A percentile compares a stretch with the other conserved stretches of the same genome.
Conservation (phyloP, 2,329 filamentous ascomycete genomes). For the Nemania bipapillata region DNA sequence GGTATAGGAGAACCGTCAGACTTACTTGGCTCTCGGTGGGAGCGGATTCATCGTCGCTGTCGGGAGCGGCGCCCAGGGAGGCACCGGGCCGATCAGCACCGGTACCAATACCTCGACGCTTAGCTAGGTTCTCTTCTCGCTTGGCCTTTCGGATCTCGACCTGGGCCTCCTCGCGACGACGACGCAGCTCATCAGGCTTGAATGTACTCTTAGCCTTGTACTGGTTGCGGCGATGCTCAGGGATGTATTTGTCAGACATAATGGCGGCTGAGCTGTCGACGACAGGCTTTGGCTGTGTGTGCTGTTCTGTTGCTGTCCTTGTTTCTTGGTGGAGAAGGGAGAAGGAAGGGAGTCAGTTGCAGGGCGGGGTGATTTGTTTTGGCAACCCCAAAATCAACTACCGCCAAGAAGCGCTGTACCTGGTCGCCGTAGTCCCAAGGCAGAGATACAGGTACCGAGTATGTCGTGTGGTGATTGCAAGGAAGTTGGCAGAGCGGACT, state of each 20-base stretch:
- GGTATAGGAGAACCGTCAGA: neutral
- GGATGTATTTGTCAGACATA: constrained; percentile 99
- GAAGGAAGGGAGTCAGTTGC: constrained; percentile 43
- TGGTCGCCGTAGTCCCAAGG: neutral
- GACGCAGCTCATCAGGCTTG: constrained; percentile 98
- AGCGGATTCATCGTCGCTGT: constrained; percentile 96
- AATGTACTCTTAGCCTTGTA: constrained; percentile 99
- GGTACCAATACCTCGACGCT: constrained; percentile 91
- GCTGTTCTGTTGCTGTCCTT: constrained; percentile 21
- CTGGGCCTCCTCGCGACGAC: constrained; percentile 98
- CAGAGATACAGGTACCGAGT: neutral
- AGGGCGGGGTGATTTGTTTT: constrained; percentile 52
- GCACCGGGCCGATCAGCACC: constrained; percentile 83
- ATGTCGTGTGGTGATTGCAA: constrained; percentile 1
- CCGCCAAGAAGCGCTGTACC: constrained; percentile 31
- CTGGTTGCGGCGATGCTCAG: constrained; percentile 97
- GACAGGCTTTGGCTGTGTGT: constrained; percentile 22
- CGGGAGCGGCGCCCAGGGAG: constrained; percentile 85
- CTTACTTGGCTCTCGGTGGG: constrained; percentile 96
- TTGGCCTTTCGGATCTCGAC: constrained; percentile 99
- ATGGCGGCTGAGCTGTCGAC: constrained; percentile 55
- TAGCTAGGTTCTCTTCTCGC: constrained; percentile 98
- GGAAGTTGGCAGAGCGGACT: constrained; percentile 1
- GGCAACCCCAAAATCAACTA: constrained; percentile 38
- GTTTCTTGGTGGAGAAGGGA: constrained; percentile 38